Evolutionary conservation across 2,329 filamentous ascomycete species (phyloP).

Genomic region (Aspergillus arachidicola): DNA sequence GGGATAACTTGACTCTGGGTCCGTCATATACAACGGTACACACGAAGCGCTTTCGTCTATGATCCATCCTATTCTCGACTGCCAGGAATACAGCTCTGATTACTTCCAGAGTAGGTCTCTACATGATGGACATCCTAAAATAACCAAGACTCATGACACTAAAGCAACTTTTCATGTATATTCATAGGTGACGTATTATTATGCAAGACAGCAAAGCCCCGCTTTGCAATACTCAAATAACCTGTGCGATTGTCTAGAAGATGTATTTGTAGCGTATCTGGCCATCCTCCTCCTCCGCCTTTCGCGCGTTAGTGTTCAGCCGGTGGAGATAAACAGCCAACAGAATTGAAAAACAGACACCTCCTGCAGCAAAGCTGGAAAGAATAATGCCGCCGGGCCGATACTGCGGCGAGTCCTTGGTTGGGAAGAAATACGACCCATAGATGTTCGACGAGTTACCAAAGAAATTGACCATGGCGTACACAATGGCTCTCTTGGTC

Average conservation of each 20-base stretch:
- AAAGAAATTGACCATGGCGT: slow-evolving; percentile 24
- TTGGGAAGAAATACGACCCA: slow-evolving; percentile 25
- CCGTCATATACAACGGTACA: no score
- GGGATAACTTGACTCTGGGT: not conserved
- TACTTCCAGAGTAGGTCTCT: no score
- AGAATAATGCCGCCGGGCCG: slow-evolving; percentile 20
- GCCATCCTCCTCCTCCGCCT: slow-evolving; percentile 13
- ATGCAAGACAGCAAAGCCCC: no score
- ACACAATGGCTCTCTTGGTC: slow-evolving; percentile 25
- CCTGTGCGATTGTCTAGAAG: not conserved
- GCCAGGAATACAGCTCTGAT: no score
- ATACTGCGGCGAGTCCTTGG: slow-evolving; percentile 18
- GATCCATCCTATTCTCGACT: no score
- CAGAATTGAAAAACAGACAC: slow-evolving; percentile 10
- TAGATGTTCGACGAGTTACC: slow-evolving; percentile 26
- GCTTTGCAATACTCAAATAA: no score
- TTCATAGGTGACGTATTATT: no score
- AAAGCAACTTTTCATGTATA: no score
- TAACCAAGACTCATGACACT: no score
- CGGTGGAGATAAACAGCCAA: slow-evolving; percentile 12
- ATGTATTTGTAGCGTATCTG: slow-evolving; percentile 15
- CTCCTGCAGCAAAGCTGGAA: slow-evolving; percentile 20
- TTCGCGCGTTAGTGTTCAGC: slow-evolving; percentile 10
- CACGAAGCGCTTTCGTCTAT: no score
- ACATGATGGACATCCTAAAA: no score